phyloP scores from a whole-genome alignment of 352 stramenopile genomes.

The Pythium scleroteichum region DNA sequence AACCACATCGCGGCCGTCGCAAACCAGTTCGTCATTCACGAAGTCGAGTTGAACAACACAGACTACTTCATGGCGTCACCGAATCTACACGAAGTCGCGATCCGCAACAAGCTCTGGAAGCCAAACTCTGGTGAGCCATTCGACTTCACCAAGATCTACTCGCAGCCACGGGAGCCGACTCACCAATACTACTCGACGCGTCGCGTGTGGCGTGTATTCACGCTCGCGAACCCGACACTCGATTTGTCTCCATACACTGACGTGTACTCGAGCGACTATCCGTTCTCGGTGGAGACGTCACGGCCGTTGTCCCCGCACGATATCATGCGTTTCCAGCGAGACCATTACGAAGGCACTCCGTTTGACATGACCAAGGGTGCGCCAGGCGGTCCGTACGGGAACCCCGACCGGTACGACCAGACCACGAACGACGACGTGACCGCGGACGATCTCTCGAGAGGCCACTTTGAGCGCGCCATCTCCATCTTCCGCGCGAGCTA shows the following conservation, averaged over 20 bases:
- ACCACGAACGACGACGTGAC: slow-evolving; percentile 50
- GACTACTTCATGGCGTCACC: slow-evolving; percentile 88
- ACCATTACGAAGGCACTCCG: slow-evolving; percentile 93
- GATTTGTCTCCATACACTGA: slow-evolving; percentile 76
- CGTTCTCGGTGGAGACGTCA: slow-evolving; percentile 78
- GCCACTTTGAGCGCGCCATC: slow-evolving; percentile 91
- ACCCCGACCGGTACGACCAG: slow-evolving; percentile 88
- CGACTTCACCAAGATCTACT: slow-evolving; percentile 90
- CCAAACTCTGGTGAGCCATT: slow-evolving; percentile 56
- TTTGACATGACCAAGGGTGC: slow-evolving; percentile 89
- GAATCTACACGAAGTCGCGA: slow-evolving; percentile 89
- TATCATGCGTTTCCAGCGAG: slow-evolving; percentile 90
- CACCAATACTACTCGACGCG: slow-evolving; percentile 86
- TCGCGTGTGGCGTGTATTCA: slow-evolving; percentile 90
- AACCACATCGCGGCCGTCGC: slow-evolving; percentile 85
- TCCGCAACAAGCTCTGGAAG: slow-evolving; percentile 79
- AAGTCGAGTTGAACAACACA: slow-evolving; percentile 74
- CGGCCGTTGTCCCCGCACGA: slow-evolving; percentile 69
- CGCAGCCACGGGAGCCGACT: slow-evolving; percentile 53
- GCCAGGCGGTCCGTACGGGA: slow-evolving; percentile 85
- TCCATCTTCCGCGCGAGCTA: slow-evolving; percentile 94
- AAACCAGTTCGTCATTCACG: slow-evolving; percentile 95
- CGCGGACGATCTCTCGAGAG: slow-evolving; percentile 44
- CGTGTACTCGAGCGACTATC: slow-evolving; percentile 78
- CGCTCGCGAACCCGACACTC: slow-evolving; percentile 70